Conservation (phyloP, 2,329 filamentous ascomycete species). For the Fusarium temperatum region DNA sequence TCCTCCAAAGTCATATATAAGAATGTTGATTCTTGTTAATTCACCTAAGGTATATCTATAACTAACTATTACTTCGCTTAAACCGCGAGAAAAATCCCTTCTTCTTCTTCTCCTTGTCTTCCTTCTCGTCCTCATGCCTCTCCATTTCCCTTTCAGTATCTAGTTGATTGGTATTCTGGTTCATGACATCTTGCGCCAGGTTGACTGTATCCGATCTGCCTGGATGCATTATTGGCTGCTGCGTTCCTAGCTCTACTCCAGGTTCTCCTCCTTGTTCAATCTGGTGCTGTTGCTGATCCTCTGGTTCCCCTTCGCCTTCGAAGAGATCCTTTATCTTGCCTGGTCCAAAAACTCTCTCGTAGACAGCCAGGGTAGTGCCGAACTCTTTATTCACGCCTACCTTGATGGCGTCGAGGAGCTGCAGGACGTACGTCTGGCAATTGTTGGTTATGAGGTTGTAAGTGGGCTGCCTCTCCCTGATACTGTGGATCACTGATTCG, state of each 20-base stretch:
- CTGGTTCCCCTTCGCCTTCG: slow-evolving; percentile 42
- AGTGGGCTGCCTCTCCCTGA: slow-evolving; percentile 57
- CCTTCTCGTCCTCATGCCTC: slow-evolving; percentile 9
- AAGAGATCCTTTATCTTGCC: slow-evolving; percentile 64
- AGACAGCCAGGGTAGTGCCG: slow-evolving; percentile 62
- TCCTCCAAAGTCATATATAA: background rate
- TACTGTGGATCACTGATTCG: slow-evolving; percentile 62
- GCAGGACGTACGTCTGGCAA: slow-evolving; percentile 65
- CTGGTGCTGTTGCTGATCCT: background rate
- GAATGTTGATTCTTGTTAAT: accelerated
- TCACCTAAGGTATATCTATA: accelerated
- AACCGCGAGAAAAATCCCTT: slow-evolving; percentile 25
- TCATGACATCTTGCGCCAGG: slow-evolving; percentile 62
- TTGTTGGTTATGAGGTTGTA: slow-evolving; percentile 70
- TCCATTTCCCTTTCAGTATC: slow-evolving; percentile 50
- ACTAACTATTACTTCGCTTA: background rate
- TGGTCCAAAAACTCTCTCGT: slow-evolving; percentile 58
- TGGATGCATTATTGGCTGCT: background rate
- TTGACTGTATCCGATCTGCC: slow-evolving; percentile 54
- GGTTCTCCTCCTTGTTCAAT: background rate
- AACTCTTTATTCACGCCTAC: slow-evolving; percentile 60
- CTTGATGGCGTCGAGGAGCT: slow-evolving; percentile 63
- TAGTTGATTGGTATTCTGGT: slow-evolving; percentile 62
- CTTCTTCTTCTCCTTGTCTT: slow-evolving; percentile 21
- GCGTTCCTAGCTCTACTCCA: background rate